Evolutionary conservation across 805 yeast genomes (phyloP), one percentile per base, ranked within the genome.

Genomic region (Tetrapisispora taiwanensis): DNA sequence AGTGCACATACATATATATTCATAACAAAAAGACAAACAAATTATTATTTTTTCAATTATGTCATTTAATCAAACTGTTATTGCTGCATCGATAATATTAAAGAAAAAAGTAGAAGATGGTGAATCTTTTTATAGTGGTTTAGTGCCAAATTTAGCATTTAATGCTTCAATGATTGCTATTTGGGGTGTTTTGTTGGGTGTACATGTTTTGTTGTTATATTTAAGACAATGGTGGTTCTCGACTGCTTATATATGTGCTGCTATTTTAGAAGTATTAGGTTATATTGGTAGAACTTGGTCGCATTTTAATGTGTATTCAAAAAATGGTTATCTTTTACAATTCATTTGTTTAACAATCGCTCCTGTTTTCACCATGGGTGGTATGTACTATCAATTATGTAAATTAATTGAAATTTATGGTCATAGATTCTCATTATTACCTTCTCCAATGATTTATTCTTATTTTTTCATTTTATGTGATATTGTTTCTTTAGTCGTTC

Each of bases 301-400:
- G 1, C 69, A 72, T 20, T 51, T 58, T 37, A 58, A 73, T 49
- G 56, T 60, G 1, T 34, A 50, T 14, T 55, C 64, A 30, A 51
- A 62, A 36, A 60, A 71, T 42, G 66, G 69, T 27, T 87, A 71
- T 55, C 56, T 82, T 36, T 63, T 79, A 53, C 94, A 87, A 60
- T 74, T 82, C 50, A 73, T 79, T 45, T 70, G 80, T 52, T 65
- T 86, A 45, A 84, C 90, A 0, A 63, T 87, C 41, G 90, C 85
- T 0, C 95, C 95, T 0, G 85, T 85, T 17, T 84, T 87, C 60
- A 68, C 84, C 38, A 82, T 84, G 84, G 95, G 84, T 4, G 95
- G 90, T 2, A 70, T 87, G 4, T 88, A 87, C 63, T 81, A 73
- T 51, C 68, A 79, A 43, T 63, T 87, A 49, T 86, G 83, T 7